Percentiles rank a stretch among this genome's conserved stretches.
Evolutionary conservation across 495 filamentous ascomycete species (phyloP).

Genomic region (Trichoderma gamsii): DNA sequence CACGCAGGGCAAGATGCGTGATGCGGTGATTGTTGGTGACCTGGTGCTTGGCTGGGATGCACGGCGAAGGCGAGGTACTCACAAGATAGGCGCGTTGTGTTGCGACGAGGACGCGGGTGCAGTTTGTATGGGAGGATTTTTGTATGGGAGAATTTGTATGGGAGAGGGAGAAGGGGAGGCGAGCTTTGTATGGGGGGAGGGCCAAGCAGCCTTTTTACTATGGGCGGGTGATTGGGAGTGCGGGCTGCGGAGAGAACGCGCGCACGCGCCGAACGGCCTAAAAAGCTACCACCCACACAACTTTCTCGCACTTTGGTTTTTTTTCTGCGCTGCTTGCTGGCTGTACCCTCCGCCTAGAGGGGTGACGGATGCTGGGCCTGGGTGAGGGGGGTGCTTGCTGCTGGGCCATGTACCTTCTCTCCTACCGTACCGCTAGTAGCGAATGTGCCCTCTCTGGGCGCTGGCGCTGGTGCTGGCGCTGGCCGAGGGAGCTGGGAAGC

Average conservation of each 20-base stretch:
- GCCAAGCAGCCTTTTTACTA: conserved; percentile 55
- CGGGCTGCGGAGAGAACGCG: conserved; percentile 8
- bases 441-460: neutral
- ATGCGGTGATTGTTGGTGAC: conserved; percentile 32
- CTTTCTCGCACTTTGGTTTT: neutral
- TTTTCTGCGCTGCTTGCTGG: neutral
- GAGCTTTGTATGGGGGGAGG: conserved; percentile 49
- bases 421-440: neutral
- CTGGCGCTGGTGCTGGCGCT: neutral
- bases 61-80: conserved; percentile 34
- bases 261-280: conserved; percentile 10
- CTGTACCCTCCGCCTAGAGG: neutral
- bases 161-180: conserved; percentile 48
- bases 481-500: neutral
- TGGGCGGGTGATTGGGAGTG: conserved; percentile 49
- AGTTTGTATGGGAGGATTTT: conserved; percentile 18
- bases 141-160: conserved; percentile 55
- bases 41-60: conserved; percentile 30
- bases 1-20: conserved; percentile 1
- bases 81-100: conserved; percentile 23
- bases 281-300: conserved; percentile 14
- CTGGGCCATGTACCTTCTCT: too few species aligned
- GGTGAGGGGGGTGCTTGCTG: neutral
- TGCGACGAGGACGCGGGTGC: conserved; percentile 15
- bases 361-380: neutral